These are phyloP conservation scores for Ganoderma resinaceum DNA, from an alignment of 1,284 basidiomycete species.

Conservation along the genomic window DNA sequence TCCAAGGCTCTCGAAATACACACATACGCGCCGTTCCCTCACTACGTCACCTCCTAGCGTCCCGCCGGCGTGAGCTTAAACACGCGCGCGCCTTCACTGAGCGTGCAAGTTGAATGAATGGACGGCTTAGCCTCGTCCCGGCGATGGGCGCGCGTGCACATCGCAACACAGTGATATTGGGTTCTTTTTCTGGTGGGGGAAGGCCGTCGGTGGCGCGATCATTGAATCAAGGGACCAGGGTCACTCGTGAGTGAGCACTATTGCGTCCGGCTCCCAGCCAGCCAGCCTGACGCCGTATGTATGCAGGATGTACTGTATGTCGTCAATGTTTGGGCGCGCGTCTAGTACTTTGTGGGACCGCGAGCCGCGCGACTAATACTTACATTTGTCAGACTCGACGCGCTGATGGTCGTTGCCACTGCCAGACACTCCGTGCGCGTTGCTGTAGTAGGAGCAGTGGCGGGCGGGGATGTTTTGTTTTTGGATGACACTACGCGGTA, in stretches of 20 bases:
- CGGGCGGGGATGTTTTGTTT: not conserved
- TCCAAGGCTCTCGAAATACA: not conserved
- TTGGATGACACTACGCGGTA: not conserved
- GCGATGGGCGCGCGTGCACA: not conserved
- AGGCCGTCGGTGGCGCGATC: not conserved
- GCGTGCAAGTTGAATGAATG: not conserved
- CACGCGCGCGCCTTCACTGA: not conserved
- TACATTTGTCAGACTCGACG: not conserved
- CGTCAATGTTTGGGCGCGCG: not conserved
- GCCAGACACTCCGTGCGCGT: not conserved
- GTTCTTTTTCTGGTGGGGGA: not conserved
- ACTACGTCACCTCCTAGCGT: not conserved
- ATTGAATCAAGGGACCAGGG: not conserved
- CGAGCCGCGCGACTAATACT: not conserved
- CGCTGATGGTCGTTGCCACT: not conserved
- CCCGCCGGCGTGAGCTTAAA: not conserved
- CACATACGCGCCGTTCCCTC: not conserved
- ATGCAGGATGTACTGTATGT: too few species aligned
- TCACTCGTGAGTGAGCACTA: too few species aligned
- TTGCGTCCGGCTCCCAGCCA: not conserved
- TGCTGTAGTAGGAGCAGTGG: not conserved
- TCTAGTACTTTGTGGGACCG: not conserved
- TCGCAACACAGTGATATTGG: not conserved
- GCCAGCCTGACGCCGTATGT: not conserved
- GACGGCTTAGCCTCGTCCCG: not conserved